Base-by-base conservation (phyloP, 306 rosid species). In the Dalbergia cultrata region DNA sequence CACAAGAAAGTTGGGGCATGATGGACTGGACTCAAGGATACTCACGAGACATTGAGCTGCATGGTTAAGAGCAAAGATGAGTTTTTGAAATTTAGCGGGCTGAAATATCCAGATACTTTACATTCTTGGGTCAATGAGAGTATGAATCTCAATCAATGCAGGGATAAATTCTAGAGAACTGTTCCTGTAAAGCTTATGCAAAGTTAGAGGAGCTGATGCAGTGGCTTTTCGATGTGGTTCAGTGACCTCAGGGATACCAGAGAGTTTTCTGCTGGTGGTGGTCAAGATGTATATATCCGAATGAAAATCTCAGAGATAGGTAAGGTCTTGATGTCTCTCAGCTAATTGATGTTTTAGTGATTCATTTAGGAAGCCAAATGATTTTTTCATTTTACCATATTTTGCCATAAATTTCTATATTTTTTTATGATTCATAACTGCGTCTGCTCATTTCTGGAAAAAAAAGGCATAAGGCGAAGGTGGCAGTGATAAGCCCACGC, bases 141-240 rank as follows among this genome's bases (percentile, higher is more conserved):
- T 58, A 82, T 89, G 83, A 78, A 39, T 37, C 81, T 87, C 8
- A 45, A 53, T 13, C 90, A 90, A 56, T 90, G 97, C 66, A 83
- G 71, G 70, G 76, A 22, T 0, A 70, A 70, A 45, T 91, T 92
- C 70, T 87, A 74, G 76, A 45, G 49, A 86, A 91, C 57, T 91
- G 97, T 54, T 78, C 90, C 6, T 93, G 97, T 74, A 80, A 62
- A 53, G 93, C 93, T 52, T 91, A 84, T 66, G 62, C 89, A 6
- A 84, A 82, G 73, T 81, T 26, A 77, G 87, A 2, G 89, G 80
- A 67, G 88, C 31, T 26, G 67, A 17, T 92, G 92, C 3, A 85
- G 81, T 75, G 96, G 97, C 10, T 93, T 94, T 56, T 77, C 63
- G 21, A 67, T 85, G 44, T 89, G 94, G 95, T 84, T 77, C 74